A percentile compares a stretch with the other conserved stretches of the same genome.
phyloP scores from a whole-genome alignment of 345 rosid genomes.

The Arabis alpina region DNA sequence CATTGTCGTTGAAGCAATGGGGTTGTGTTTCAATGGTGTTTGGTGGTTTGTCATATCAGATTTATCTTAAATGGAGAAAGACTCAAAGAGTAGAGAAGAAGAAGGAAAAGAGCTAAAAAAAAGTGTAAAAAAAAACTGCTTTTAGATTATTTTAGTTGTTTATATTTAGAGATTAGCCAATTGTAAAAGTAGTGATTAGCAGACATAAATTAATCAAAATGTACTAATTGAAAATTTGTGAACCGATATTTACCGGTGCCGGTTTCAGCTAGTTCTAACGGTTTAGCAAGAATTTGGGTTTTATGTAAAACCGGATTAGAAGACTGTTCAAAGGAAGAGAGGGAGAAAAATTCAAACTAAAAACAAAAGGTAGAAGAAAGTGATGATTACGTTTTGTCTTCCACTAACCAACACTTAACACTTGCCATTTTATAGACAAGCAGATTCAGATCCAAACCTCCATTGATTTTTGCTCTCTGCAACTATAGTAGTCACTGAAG shows the following conservation, averaged over 20 bases:
- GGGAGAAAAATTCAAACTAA: conserved; percentile 35
- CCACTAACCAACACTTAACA: conserved; percentile 40
- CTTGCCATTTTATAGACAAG: conserved; percentile 19
- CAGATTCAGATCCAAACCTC: conserved; percentile 34
- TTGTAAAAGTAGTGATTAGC: conserved; percentile 26
- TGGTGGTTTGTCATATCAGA: conserved; percentile 94
- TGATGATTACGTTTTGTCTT: conserved; percentile 47
- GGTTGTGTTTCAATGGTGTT: conserved; percentile 90
- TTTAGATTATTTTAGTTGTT: neutral
- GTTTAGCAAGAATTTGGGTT: neutral
- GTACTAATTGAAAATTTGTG: neutral
- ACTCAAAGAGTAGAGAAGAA: conserved; percentile 72
- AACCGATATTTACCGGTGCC: neutral
- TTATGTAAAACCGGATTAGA: conserved; percentile 18
- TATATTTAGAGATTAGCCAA: conserved; percentile 8
- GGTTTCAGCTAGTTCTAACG: neutral
- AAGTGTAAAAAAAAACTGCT: conserved; percentile 5
- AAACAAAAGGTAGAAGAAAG: conserved; percentile 23
- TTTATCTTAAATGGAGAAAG: conserved; percentile 87
- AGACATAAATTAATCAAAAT: too few species aligned
- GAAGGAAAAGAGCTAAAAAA: conserved; percentile 64
- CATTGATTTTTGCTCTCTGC: conserved; percentile 3
- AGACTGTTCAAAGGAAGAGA: conserved; percentile 4
- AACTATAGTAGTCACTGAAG: conserved; percentile 14
- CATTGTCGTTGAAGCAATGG: conserved; percentile 87